Conservation (phyloP, 768 basidiomycete species). For the Auriscalpium microsporum region DNA sequence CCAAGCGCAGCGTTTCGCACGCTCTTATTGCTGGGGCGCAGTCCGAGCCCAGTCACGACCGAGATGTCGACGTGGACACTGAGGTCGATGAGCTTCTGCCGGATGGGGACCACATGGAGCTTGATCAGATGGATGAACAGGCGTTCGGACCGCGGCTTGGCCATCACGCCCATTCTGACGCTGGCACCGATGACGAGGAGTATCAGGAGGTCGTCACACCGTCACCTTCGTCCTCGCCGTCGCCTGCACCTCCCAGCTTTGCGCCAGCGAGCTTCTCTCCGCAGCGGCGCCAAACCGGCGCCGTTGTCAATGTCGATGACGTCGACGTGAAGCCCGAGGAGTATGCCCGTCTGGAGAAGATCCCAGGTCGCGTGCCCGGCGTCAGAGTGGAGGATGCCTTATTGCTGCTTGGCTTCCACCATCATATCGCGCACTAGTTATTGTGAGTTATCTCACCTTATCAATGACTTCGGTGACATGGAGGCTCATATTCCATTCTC, state of each 20-base stretch:
- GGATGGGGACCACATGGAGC: background rate
- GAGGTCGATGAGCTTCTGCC: slow-evolving; percentile 17
- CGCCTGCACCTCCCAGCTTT: slow-evolving; percentile 18
- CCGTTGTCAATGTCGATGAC: slow-evolving; percentile 16
- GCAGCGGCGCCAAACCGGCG: slow-evolving; percentile 15
- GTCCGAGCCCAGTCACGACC: slow-evolving; percentile 22
- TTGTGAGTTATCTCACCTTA: slow-evolving; percentile 9
- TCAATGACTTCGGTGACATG: background rate
- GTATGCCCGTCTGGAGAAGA: slow-evolving; percentile 43
- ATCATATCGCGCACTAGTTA: slow-evolving; percentile 47
- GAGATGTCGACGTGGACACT: slow-evolving; percentile 40
- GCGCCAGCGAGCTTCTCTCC: slow-evolving; percentile 22
- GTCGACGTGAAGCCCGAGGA: slow-evolving; percentile 32
- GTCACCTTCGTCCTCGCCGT: slow-evolving; percentile 44
- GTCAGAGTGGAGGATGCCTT: slow-evolving; percentile 70
- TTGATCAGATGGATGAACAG: background rate
- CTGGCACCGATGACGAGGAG: slow-evolving; percentile 42
- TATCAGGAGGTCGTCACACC: slow-evolving; percentile 70
- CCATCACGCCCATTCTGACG: slow-evolving; percentile 8
- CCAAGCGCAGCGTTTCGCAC: no score
- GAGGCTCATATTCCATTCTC: background rate
- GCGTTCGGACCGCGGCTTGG: background rate
- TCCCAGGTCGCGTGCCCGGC: slow-evolving; percentile 30
- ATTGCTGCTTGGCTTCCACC: slow-evolving; percentile 66
- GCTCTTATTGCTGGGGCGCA: no score